These are phyloP conservation scores for Spizellomyces punctatus DNA, from an alignment of 192 early-diverging fungal genomes.

Conservation along the genomic window DNA sequence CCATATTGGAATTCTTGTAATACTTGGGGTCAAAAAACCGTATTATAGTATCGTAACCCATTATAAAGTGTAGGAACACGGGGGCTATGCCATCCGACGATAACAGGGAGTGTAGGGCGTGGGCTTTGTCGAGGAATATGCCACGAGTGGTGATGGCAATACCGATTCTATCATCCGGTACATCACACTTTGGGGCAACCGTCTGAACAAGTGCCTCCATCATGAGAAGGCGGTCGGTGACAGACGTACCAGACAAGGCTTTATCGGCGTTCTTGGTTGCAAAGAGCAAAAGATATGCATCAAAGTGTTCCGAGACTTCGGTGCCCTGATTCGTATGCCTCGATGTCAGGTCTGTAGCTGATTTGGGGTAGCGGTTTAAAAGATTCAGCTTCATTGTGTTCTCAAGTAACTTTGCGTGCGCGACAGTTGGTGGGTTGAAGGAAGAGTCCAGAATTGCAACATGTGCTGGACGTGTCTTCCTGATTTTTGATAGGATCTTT, in stretches of 20 bases:
- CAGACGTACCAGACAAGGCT: not conserved
- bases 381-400: not conserved
- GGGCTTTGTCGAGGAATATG: conserved; percentile 5
- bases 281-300: not conserved
- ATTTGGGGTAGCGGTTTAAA: not conserved
- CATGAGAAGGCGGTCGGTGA: conserved; percentile 3
- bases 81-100: not conserved
- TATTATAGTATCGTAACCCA: conserved; percentile 23
- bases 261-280: conserved; percentile 5
- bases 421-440: conserved; percentile 1
- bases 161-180: not conserved
- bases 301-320: not conserved
- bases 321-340: too few relatives aligned
- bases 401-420: conserved; percentile 3
- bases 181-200: not conserved
- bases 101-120: not conserved
- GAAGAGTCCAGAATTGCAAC: not conserved
- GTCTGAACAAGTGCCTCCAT: conserved; percentile 2
- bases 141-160: not conserved
- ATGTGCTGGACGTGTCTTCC: too few relatives aligned
- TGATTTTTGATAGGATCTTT: too few relatives aligned
- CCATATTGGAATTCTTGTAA: conserved; percentile 8
- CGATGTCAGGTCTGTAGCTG: not conserved
- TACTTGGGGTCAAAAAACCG: conserved; percentile 28
- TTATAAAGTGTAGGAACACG: conserved; percentile 18